Evolutionary conservation across 2,329 filamentous ascomycete genomes (phyloP).

Genomic region (Colletotrichum sp.): DNA sequence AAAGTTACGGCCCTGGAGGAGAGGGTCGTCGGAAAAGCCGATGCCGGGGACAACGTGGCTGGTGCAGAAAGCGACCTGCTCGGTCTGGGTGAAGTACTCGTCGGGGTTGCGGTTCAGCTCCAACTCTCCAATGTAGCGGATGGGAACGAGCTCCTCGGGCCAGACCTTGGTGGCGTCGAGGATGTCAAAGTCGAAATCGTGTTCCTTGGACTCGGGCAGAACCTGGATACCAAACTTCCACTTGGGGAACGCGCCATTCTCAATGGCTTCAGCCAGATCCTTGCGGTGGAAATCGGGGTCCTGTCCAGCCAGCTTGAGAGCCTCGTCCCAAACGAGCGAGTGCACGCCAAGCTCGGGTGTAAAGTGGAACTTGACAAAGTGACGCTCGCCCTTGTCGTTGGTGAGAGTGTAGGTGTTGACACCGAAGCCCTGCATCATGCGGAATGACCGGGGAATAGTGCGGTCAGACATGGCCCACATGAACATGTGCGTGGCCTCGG

Average conservation of each 20-base stretch:
- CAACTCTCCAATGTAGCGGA: slow-evolving; percentile 79
- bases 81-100: slow-evolving; percentile 82
- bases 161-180: slow-evolving; percentile 86
- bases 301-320: slow-evolving; percentile 74
- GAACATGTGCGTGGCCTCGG: slow-evolving; percentile 79
- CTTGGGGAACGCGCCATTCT: slow-evolving; percentile 71
- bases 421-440: slow-evolving; percentile 88
- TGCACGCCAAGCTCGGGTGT: slow-evolving; percentile 78
- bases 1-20: slow-evolving; percentile 76
- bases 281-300: slow-evolving; percentile 85
- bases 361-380: slow-evolving; percentile 81
- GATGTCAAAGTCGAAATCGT: slow-evolving; percentile 86
- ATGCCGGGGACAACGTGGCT: slow-evolving; percentile 80
- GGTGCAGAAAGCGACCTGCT: slow-evolving; percentile 85
- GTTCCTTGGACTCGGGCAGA: slow-evolving; percentile 71
- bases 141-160: slow-evolving; percentile 78
- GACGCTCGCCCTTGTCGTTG: slow-evolving; percentile 70
- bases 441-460: slow-evolving; percentile 73
- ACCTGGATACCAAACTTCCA: slow-evolving; percentile 87
- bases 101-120: slow-evolving; percentile 82
- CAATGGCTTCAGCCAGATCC: slow-evolving; percentile 77
- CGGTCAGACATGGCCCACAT: slow-evolving; percentile 82
- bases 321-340: slow-evolving; percentile 81
- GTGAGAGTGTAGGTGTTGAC: slow-evolving; percentile 79
- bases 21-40: slow-evolving; percentile 77